A percentile compares a stretch with the other conserved stretches of the same genome.
Conservation (phyloP, 1,139 yeast species). For the Zygoascus meyerae region DNA sequence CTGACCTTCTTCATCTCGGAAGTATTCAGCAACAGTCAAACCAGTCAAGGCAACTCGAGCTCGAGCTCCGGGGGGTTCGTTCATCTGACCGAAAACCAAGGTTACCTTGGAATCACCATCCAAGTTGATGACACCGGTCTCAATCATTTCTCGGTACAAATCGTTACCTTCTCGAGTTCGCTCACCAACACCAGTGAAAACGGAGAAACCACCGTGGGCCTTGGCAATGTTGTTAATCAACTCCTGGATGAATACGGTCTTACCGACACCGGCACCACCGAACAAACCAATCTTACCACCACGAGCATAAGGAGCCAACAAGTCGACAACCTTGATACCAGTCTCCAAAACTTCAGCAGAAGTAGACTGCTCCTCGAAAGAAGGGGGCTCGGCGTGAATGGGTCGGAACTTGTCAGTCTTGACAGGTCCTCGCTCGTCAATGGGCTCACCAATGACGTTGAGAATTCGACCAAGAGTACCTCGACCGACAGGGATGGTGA, state of each 20-base stretch:
- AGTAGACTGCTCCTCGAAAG: constrained; percentile 95
- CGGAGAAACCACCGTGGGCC: constrained; percentile 99
- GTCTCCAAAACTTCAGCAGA: constrained; percentile 97
- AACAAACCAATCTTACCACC: constrained; percentile 99
- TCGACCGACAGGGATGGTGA: constrained; percentile 98
- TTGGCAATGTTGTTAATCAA: constrained; percentile 99
- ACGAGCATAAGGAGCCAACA: constrained; percentile 99
- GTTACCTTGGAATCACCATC: constrained; percentile 99
- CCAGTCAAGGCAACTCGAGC: constrained; percentile 99
- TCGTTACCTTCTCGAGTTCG: constrained; percentile 99
- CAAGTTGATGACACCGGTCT: constrained; percentile 98
- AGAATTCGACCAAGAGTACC: constrained; percentile 98
- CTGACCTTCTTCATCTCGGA: constrained; percentile 99
- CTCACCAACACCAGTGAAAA: constrained; percentile 99
- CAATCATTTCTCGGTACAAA: constrained; percentile 99
- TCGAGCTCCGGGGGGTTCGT: constrained; percentile 99
- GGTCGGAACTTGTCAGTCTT: constrained; percentile 89
- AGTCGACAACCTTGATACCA: constrained; percentile 99
- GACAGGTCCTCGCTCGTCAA: constrained; percentile 99
- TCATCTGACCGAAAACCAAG: constrained; percentile 99
- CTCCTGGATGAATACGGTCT: constrained; percentile 99
- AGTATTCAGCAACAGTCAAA: constrained; percentile 99
- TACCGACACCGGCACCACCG: constrained; percentile 99
- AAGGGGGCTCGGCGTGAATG: constrained; percentile 96
- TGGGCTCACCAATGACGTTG: constrained; percentile 99